Base-by-base conservation (phyloP, 352 stramenopile genomes). In the Phytophthora macrochlamydospora region DNA sequence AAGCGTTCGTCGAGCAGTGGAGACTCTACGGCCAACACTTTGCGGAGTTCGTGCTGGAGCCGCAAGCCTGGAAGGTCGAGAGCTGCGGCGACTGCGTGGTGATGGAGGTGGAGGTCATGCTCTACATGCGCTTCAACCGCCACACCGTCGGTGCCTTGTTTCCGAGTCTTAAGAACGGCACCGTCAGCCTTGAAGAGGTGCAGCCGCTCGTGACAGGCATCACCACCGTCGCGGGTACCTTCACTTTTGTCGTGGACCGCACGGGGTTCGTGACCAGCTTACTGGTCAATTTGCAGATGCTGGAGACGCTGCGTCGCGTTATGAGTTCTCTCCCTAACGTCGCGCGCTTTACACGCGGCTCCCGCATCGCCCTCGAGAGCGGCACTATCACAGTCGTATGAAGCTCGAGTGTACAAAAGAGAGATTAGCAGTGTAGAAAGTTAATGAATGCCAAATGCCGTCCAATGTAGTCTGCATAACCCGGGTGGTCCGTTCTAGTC, bases 1-100 rank as follows among this genome's bases (percentile, higher is more conserved):
- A 75, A 29, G 62, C 56, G 0, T 76, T 76, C 52, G 51, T 79
- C 32, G 59, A 75, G 35, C 71, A 79, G 60, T 75, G 69, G 66
- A 57, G 62, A 32, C 62, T 75, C 7, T 73, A 72, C 32, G 60
- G 52, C 43, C 59, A 67, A 32, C 51, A 69, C 52, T 73, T 73
- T 53, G 45, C 57, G 2, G 49, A 56, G 35, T 75, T 38, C 31
- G 55, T 57, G 28, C 54, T 80, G 8, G 61, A 70, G 46, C 72
- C 72, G 8, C 52, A 73, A 29, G 50, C 59, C 44, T 65, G 62
- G 62, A 74, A 71, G 45, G 60, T 50, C 1, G 52, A 73, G 14
- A 29, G 31, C 30, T 37, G 56, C 32, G 61, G 69, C 13, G 57
- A 77, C 31, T 59, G 53, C 24, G 61, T 71, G 8, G 61, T 75